phyloP scores from a whole-genome alignment of 495 filamentous ascomycete genomes.

The Halenospora varia region DNA sequence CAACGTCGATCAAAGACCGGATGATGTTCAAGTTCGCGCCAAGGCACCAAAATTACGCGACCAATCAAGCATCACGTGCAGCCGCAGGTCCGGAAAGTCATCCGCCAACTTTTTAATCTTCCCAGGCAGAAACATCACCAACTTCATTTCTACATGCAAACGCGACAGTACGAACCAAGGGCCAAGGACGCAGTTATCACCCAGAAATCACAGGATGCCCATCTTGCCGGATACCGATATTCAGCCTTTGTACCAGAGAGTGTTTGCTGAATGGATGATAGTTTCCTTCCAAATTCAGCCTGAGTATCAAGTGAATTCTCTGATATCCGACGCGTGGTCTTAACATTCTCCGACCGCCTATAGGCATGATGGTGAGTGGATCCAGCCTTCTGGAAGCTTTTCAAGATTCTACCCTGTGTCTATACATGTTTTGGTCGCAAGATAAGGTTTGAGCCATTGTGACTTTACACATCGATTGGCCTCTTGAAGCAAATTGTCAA shows the following conservation, averaged over 20 bases:
- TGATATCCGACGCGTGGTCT: neutral
- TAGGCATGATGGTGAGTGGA: neutral
- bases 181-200: neutral
- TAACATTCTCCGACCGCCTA: neutral
- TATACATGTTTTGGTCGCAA: neutral
- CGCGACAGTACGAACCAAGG: neutral
- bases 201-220: neutral
- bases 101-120: neutral
- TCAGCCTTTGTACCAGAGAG: neutral
- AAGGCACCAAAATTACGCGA: too few species aligned
- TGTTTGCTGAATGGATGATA: constrained; percentile 1
- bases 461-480: too few species aligned
- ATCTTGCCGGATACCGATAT: neutral
- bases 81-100: neutral
- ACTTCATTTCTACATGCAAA: neutral
- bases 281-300: neutral
- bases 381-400: neutral
- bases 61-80: neutral
- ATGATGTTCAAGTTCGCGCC: too few species aligned
- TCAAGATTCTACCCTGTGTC: neutral
- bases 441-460: neutral
- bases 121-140: neutral
- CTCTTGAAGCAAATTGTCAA: too few species aligned
- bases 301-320: neutral
- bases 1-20: too few species aligned